Conservation (phyloP, 805 yeast species). For the Candida broadrunensis region DNA sequence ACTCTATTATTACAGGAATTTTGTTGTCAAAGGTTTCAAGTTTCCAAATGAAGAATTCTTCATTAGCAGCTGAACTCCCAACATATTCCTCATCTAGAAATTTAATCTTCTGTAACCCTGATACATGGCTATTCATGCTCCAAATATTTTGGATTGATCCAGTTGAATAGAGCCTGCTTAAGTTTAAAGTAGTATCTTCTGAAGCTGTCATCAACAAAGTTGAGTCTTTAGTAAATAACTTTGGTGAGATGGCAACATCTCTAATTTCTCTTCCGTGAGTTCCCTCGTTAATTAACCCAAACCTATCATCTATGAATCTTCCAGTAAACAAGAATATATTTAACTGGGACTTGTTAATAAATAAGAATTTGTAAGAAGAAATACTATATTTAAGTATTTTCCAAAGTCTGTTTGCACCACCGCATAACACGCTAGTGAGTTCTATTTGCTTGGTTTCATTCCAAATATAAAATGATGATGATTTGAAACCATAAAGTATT, state of each 20-base stretch:
- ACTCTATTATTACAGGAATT: slow-evolving; percentile 46
- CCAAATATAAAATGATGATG: slow-evolving; percentile 74
- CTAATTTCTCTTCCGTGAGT: slow-evolving; percentile 92
- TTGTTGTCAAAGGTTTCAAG: slow-evolving; percentile 32
- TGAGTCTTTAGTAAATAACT: slow-evolving; percentile 21
- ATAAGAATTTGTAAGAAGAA: slow-evolving; percentile 46
- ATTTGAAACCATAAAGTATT: slow-evolving; percentile 77
- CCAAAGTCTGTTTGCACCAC: slow-evolving; percentile 93
- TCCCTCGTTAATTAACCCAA: slow-evolving; percentile 49
- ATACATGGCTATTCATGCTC: slow-evolving; percentile 77
- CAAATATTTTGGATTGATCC: slow-evolving; percentile 51
- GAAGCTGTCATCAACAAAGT: slow-evolving; percentile 70
- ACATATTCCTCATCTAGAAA: slow-evolving; percentile 49
- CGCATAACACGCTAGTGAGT: slow-evolving; percentile 69
- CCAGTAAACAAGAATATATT: slow-evolving; percentile 26
- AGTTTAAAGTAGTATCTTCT: slow-evolving; percentile 78
- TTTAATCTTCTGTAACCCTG: slow-evolving; percentile 78
- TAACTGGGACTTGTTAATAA: slow-evolving; percentile 53
- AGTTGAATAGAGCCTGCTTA: slow-evolving; percentile 39
- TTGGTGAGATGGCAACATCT: slow-evolving; percentile 56
- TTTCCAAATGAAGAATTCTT: slow-evolving; percentile 84
- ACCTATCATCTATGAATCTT: slow-evolving; percentile 13
- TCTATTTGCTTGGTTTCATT: slow-evolving; percentile 78
- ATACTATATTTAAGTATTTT: slow-evolving; percentile 29
- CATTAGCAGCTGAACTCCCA: slow-evolving; percentile 73